Percentiles rank a stretch among this genome's conserved stretches.
phyloP scores from a whole-genome alignment of 2,329 filamentous ascomycete species.

The Arachnomyces sp. region DNA sequence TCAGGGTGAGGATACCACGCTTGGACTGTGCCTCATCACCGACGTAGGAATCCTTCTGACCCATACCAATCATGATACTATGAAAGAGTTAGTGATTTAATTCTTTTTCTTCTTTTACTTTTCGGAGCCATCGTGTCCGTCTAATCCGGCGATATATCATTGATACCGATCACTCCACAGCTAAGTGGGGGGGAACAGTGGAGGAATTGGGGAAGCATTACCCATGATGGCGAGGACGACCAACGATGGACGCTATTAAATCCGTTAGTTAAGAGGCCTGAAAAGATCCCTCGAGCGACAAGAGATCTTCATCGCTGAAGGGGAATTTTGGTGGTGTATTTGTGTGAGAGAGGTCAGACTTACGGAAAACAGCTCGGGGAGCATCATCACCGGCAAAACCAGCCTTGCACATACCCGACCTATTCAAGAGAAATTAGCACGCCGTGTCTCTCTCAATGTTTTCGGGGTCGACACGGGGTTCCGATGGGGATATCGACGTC shows the following conservation, averaged over 20 bases:
- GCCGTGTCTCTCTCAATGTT: slow-evolving; percentile 1
- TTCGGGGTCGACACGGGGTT: slow-evolving; percentile 7
- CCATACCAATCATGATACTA: slow-evolving; percentile 99
- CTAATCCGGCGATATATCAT: neutral
- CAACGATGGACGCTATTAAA: slow-evolving; percentile 86
- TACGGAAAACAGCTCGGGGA: slow-evolving; percentile 99
- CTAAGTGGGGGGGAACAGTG: neutral
- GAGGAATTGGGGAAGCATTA: slow-evolving; percentile 45
- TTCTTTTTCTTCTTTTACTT: slow-evolving; percentile 3
- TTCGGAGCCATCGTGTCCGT: no score
- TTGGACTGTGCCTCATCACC: slow-evolving; percentile 99
- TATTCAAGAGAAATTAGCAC: slow-evolving; percentile 36
- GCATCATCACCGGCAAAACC: slow-evolving; percentile 99
- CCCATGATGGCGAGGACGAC: slow-evolving; percentile 99
- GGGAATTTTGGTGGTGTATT: no score
- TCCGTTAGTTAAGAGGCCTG: slow-evolving; percentile 17
- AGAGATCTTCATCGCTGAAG: no score
- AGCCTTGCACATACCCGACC: slow-evolving; percentile 99
- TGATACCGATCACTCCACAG: slow-evolving; percentile 4
- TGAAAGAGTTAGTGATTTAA: slow-evolving; percentile 27
- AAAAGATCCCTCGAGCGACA: no score
- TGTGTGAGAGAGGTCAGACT: slow-evolving; percentile 46
- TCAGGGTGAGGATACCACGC: slow-evolving; percentile 99
- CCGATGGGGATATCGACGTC: slow-evolving; percentile 1
- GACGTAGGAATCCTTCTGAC: slow-evolving; percentile 99